Evolutionary conservation across 192 early-diverging fungal species (phyloP), one percentile per base, ranked within the genome.

Genomic region (Ambispora gerdemannii): DNA sequence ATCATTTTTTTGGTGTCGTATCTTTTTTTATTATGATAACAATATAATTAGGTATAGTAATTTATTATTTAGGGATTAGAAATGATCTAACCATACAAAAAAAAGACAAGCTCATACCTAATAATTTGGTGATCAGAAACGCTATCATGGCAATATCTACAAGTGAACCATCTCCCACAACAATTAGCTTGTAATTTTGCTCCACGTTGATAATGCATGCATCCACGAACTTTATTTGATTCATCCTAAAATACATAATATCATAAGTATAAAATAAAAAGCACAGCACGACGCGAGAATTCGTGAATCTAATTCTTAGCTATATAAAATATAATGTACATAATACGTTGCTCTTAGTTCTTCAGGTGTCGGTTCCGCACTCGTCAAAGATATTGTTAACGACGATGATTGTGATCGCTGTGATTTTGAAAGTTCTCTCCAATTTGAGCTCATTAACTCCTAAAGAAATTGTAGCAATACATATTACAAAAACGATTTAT

Each of bases 141-240:
- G 63, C 92, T 89, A 71, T 93, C 92, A 73, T 93, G 92, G 64
- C 92, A 93, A 67, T 93, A 91, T 32, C 91, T 78, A 73, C 92
- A 93, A 7, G 89, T 81, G 70, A 81, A 88, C 84, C 90, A 93
- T 72, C 83, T 86, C 20, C 84, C 85, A 71, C 92, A 93, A 66
- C 92, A 93, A 71, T 90, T 86, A 1, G 90, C 90, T 70, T 91
- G 85, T 4, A 93, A 71, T 65, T 92, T 93, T 63, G 81, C 81
- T 15, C 83, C 83, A 24, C 92, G 67, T 66, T 86, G 87, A 67
- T 93, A 93, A 75, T 92, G 91, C 64, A 88, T 83, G 83, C 92
- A 93, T 22, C 92, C 92, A 31, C 91, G 72, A 34, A 85, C 74
- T 32, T 73, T 72, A 17, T 49, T 31, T 20, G 76, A 77, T 38